These are phyloP conservation scores for Calocybe gambosa DNA, from an alignment of 1,284 basidiomycete species.

Conservation along the genomic window DNA sequence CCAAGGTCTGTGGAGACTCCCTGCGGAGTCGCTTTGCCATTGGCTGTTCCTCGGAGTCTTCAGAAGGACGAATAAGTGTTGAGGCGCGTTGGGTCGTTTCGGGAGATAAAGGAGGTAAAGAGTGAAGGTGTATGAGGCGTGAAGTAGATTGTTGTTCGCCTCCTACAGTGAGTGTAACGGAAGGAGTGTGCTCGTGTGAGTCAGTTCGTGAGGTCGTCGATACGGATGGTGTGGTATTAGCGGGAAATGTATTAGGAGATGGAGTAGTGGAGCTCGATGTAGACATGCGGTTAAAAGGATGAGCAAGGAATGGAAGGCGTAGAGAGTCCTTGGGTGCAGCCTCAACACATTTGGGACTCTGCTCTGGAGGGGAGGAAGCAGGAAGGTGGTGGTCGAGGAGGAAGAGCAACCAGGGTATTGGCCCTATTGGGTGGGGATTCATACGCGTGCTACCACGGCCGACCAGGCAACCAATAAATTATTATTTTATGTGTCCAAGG, in stretches of 20 bases:
- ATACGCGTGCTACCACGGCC: conserved; percentile 15
- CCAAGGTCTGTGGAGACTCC: conserved; percentile 23
- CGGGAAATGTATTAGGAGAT: conserved; percentile 31
- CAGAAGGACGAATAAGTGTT: conserved; percentile 4
- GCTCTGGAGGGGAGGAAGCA: conserved; percentile 16
- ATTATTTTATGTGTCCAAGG: conserved; percentile 24
- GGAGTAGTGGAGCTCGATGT: conserved; percentile 37
- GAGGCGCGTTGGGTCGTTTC: conserved; percentile 12
- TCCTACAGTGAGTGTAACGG: conserved; percentile 20
- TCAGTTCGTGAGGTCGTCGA: conserved; percentile 37
- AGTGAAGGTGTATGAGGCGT: conserved; percentile 27
- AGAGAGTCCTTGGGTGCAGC: conserved; percentile 28
- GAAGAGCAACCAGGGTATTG: conserved; percentile 14
- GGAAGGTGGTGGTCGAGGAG: conserved; percentile 19
- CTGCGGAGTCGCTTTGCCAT: conserved; percentile 34
- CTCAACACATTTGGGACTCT: conserved; percentile 36
- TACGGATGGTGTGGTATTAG: conserved; percentile 26
- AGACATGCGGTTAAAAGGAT: conserved; percentile 36
- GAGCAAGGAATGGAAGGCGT: conserved; percentile 27
- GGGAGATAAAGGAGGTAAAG: conserved; percentile 15
- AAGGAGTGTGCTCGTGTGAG: conserved; percentile 28
- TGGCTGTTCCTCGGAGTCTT: conserved; percentile 16
- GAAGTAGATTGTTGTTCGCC: conserved; percentile 23
- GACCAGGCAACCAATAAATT: conserved; percentile 21
- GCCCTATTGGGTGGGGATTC: conserved; percentile 10